Evolutionary conservation across 1,139 yeast genomes (phyloP), one percentile per base, ranked within the genome.

Genomic region (Diutina rugosa): DNA sequence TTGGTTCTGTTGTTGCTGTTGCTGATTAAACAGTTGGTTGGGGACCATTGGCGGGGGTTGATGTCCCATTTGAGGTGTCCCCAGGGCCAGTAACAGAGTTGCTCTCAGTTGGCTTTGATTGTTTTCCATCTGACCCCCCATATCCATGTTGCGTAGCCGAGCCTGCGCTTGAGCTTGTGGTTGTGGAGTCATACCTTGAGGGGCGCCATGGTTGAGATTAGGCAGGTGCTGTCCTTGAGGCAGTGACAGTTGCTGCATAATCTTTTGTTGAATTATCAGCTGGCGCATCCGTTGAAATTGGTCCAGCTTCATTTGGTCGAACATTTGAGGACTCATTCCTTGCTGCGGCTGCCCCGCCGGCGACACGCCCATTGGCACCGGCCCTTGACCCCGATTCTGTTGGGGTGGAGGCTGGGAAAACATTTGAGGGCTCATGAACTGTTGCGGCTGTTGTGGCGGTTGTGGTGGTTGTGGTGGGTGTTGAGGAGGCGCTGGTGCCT

Each of bases 221-320:
- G 49, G 49, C 30, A 46, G 30, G 4, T 46, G 49, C 26, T 46
- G 49, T 41, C 45, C 45, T 14, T 41, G 49, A 9, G 18, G 47
- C 28, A 16, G 47, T 16, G 16, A 9, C 52, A 26, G 52, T 6
- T n/a, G 44, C 10, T 30, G 41, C 46, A 35, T 16, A 12, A 51
- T 16, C 46, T 30, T 51, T n/a, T 51, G 54, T 35, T 52, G 57
- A 28, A 54, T 53, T 28, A 46, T 28, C 49, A 26, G 49, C 49
- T 46, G 49, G 21, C 49, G 21, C 49, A 46, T 46, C 6, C 49
- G 30, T 28, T 46, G 49, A 6, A 46, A 46, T 28, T 46, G 49
- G 14, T 46, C 49, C 32, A 16, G 49, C 32, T 46, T 46, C 16
- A 12, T 6, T n/a, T 21, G 32, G 26, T 46, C 49, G 10, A 46